Evolutionary conservation across 2,329 filamentous ascomycete genomes (phyloP).

Genomic region (Claviceps paspali): DNA sequence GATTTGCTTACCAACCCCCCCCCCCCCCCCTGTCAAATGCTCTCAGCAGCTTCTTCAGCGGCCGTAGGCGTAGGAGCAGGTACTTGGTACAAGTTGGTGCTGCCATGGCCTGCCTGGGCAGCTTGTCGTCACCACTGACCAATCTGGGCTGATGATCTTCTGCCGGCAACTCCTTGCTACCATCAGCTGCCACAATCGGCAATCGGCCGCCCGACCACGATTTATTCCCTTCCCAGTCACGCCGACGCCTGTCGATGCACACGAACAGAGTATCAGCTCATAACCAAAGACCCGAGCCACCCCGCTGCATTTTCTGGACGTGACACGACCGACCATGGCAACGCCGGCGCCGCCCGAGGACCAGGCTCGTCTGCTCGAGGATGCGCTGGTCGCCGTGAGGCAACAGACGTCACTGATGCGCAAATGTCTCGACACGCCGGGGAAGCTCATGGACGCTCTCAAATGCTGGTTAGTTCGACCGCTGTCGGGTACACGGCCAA

Average conservation of each 20-base stretch:
- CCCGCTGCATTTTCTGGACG: conserved; percentile 14
- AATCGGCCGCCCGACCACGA: not conserved
- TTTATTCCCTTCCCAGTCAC: not conserved
- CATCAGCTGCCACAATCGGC: not conserved
- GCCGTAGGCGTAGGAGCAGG: no score
- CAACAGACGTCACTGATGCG: conserved; percentile 96
- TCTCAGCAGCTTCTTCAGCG: no score
- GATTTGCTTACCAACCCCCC: no score
- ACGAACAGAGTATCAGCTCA: conserved; percentile 9
- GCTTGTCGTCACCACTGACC: no score
- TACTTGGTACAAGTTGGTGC: no score
- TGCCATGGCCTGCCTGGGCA: no score
- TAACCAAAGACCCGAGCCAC: conserved; percentile 14
- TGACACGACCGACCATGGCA: conserved; percentile 22
- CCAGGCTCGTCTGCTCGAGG: conserved; percentile 85
- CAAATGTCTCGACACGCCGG: conserved; percentile 89
- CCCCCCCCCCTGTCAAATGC: no score
- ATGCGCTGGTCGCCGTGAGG: conserved; percentile 89
- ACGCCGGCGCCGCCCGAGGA: conserved; percentile 55
- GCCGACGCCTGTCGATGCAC: conserved; percentile 10
- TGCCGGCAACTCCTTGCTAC: no score
- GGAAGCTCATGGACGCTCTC: conserved; percentile 98
- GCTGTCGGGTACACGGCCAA: not conserved
- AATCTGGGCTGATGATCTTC: no score
- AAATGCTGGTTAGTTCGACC: conserved; percentile 77